Evolutionary conservation across 2,329 filamentous ascomycete species (phyloP), one percentile per base, ranked within the genome.

Genomic region (Diaporthe batatas): DNA sequence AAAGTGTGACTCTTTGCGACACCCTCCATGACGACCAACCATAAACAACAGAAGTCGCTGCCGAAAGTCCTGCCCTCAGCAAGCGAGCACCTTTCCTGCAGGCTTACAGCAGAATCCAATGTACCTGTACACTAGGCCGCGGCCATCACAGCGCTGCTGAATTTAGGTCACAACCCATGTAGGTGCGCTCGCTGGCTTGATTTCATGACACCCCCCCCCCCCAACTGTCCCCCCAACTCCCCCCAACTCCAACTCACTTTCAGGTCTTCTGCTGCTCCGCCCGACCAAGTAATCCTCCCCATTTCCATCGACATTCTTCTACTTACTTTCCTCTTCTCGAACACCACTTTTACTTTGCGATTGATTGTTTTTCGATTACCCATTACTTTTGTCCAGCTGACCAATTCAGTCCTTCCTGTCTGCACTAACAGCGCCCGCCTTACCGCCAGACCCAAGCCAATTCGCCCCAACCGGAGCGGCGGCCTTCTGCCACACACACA

Each of bases 1-100:
- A 25, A 25, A 72, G 62, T 73, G 68, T 73, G 72, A 73, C 68
- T 73, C 72, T 73, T 65, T 72, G 72, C 72, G 68, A 58, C 54
- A 73, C 62, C 69, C 69, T 68, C 59, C 72, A 67, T n/a, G 36
- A 62, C 23, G 34, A 69, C 67, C 67, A 55, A 42, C 68, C 68
- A 70, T 39, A 34, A 62, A 53, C 68, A 39, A 55, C 34, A 70
- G 55, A 53, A 72, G 71, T 55, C 54, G 51, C 59, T 68, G 29
- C 25, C 59, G 49, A 42, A 51, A 10, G 25, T 42, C 55, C 29
- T 39, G 11, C 36, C 36, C 36, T 58, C 42, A n/a, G n/a, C n/a
- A 36, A 42, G 51, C 47, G 71, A 71, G 58, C 39, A 16, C 67
- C 67, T 70, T 59, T 70, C 42, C 67, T 70, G 71, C 71, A 64